phyloP scores from a whole-genome alignment of 148 eudicot species.

The Polygonum aviculare region DNA sequence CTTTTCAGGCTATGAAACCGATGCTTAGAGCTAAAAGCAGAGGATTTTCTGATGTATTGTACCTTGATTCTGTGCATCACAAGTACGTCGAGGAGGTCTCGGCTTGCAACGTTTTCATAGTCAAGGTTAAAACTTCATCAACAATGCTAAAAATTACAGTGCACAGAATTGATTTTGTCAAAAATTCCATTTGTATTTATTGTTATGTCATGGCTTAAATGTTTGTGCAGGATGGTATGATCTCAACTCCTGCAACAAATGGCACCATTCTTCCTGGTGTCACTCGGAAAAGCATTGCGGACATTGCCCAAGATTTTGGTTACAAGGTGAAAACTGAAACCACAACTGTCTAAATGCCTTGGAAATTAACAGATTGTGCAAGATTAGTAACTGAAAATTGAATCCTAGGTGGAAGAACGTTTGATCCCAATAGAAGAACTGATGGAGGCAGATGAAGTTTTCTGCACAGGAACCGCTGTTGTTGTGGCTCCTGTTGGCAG shows the following conservation, averaged over 20 bases:
- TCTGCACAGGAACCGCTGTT: conserved; percentile 89
- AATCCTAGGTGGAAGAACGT: conserved; percentile 66
- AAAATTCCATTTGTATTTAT: no score
- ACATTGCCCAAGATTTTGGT: conserved; percentile 65
- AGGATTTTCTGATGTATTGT: conserved; percentile 90
- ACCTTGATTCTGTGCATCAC: conserved; percentile 68
- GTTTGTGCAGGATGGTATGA: conserved; percentile 39
- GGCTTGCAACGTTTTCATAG: conserved; percentile 72
- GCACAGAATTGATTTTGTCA: background rate
- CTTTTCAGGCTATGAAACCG: conserved; percentile 54
- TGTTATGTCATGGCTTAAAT: background rate
- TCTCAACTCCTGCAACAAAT: conserved; percentile 57
- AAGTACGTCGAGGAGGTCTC: conserved; percentile 77
- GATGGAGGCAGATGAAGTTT: conserved; percentile 76
- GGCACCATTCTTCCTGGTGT: conserved; percentile 85
- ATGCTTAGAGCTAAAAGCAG: conserved; percentile 44
- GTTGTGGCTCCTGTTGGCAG: conserved; percentile 67
- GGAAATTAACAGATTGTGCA: no score
- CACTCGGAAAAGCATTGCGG: conserved; percentile 73
- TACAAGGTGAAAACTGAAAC: conserved; percentile 39
- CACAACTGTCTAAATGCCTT: background rate
- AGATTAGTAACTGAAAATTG: background rate
- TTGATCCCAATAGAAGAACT: conserved; percentile 54
- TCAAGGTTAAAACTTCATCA: conserved; percentile 47
- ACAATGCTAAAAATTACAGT: background rate